A percentile compares a stretch with the other conserved stretches of the same genome.
phyloP scores from a whole-genome alignment of 768 basidiomycete species.

The Amanita rimosa region DNA sequence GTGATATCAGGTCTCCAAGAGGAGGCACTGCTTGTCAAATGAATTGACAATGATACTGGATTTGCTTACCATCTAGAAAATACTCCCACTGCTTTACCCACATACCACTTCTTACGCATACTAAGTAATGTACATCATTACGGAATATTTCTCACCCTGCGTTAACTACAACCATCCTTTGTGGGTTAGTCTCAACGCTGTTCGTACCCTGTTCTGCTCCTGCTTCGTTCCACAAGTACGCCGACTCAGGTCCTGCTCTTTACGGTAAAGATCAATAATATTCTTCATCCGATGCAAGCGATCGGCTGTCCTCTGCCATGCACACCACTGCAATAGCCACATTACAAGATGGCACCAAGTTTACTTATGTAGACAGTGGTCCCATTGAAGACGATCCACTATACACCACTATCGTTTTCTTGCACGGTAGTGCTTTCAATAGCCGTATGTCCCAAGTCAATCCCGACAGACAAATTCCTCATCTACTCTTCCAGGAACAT shows the following conservation, averaged over 20 bases:
- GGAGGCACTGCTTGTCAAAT: neutral
- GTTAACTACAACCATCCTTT: neutral
- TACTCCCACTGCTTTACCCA: conserved; percentile 20
- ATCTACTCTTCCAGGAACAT: conserved; percentile 5
- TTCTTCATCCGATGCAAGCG: neutral
- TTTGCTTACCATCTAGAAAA: conserved; percentile 20
- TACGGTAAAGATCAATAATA: neutral
- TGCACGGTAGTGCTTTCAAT: conserved; percentile 24
- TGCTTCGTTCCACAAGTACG: neutral
- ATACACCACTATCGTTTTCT: conserved; percentile 23
- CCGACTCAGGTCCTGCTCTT: neutral
- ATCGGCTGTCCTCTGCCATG: neutral
- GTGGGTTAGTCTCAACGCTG: neutral
- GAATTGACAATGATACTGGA: neutral
- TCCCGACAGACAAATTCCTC: conserved; percentile 1
- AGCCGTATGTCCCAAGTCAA: conserved; percentile 18
- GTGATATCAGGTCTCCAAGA: too few species aligned
- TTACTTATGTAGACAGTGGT: conserved; percentile 21
- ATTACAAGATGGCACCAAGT: neutral
- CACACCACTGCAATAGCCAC: neutral
- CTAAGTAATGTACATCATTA: neutral
- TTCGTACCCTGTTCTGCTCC: too few species aligned
- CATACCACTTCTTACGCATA: conserved; percentile 25
- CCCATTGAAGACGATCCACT: conserved; percentile 15
- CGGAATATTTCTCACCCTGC: neutral